Evolutionary conservation across 2,329 filamentous ascomycete genomes (phyloP).

Genomic region (Sporothrix luriei): DNA sequence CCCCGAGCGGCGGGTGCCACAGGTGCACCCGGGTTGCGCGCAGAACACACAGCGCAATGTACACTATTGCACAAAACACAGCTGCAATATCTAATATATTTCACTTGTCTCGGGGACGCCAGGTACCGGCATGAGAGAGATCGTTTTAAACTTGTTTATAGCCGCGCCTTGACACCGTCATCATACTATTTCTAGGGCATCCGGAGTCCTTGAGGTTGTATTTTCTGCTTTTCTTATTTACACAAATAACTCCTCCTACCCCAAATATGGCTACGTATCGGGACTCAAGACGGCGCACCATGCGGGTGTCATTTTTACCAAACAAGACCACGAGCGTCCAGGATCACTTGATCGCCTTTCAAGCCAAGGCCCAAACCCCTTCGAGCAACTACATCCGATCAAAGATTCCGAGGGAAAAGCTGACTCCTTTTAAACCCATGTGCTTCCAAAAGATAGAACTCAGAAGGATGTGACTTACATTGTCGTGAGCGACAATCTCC

Average conservation of each 20-base stretch:
- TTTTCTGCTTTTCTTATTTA: neutral
- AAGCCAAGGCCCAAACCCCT: neutral
- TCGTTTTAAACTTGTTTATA: neutral
- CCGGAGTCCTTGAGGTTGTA: neutral
- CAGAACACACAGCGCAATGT: neutral
- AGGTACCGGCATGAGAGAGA: neutral
- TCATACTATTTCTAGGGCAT: too few relatives aligned
- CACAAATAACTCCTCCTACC: neutral
- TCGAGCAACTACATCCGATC: neutral
- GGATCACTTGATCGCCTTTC: neutral
- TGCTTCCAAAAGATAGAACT: too few relatives aligned
- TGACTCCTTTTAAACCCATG: neutral
- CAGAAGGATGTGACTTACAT: neutral
- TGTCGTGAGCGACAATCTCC: neutral
- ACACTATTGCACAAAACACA: slow-evolving; percentile 10
- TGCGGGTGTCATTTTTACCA: neutral
- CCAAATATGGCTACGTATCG: neutral
- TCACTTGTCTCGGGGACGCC: slow-evolving; percentile 24
- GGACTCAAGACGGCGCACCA: neutral
- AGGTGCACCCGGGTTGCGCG: slow-evolving; percentile 3
- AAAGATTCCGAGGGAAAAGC: neutral
- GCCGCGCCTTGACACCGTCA: too few relatives aligned
- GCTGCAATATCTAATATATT: slow-evolving; percentile 26
- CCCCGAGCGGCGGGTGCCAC: slow-evolving; percentile 9
- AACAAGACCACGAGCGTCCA: neutral